A percentile compares a stretch with the other conserved stretches of the same genome.
Evolutionary conservation across 1,284 basidiomycete genomes (phyloP).

Genomic region (Marasmius tenuissimus): DNA sequence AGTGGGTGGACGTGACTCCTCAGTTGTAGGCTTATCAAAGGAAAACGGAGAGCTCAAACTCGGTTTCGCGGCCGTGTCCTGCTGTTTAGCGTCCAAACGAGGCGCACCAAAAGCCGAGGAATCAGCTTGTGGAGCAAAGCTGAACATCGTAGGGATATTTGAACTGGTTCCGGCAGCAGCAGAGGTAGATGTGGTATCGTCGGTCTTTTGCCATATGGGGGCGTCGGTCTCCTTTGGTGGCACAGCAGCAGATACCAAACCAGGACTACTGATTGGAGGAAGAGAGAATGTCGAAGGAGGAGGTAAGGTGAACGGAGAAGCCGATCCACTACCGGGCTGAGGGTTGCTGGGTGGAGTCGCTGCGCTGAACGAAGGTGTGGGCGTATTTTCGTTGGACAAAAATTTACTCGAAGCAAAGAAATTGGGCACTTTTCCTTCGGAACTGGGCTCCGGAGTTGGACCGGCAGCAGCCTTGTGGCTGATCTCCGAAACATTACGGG

Average conservation of each 20-base stretch:
- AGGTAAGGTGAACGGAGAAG: background rate
- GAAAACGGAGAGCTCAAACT: background rate
- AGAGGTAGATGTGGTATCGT: background rate
- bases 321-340: background rate
- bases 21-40: background rate
- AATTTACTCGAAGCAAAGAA: conserved; percentile 41
- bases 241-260: background rate
- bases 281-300: conserved; percentile 6
- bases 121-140: background rate
- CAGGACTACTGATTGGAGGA: background rate
- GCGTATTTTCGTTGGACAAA: conserved; percentile 7
- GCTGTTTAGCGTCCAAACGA: background rate
- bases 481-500: background rate
- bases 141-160: background rate
- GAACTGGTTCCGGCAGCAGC: background rate
- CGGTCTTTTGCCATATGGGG: background rate
- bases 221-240: background rate
- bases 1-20: background rate
- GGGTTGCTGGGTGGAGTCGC: background rate
- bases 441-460: background rate
- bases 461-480: background rate
- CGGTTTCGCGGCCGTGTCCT: background rate
- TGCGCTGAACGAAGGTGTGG: conserved; percentile 9
- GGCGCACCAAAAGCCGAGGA: background rate
- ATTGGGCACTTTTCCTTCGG: conserved; percentile 37